Percentiles rank a stretch among this genome's conserved stretches.
Conservation (phyloP, 1,139 yeast species). For the Debaryomyces fabryi region DNA sequence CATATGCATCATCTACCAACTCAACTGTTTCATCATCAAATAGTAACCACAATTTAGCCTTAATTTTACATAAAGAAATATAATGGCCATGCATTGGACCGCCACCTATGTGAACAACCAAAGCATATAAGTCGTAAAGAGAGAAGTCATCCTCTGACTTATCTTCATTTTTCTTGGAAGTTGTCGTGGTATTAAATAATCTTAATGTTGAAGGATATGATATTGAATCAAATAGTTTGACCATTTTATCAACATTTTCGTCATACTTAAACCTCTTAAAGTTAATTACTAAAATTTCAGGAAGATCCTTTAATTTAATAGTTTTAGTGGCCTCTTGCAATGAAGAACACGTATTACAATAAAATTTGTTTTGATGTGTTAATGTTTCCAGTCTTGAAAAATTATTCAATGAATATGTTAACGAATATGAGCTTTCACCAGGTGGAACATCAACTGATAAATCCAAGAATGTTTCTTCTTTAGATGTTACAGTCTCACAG, state of each 20-base stretch:
- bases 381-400: slow-evolving; percentile 86
- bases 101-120: slow-evolving; percentile 94
- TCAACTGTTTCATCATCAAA: slow-evolving; percentile 97
- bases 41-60: slow-evolving; percentile 80
- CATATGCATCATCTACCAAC: slow-evolving; percentile 80
- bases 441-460: slow-evolving; percentile 83
- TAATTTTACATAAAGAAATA: slow-evolving; percentile 81
- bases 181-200: slow-evolving; percentile 67
- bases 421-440: slow-evolving; percentile 59
- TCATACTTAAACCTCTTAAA: slow-evolving; percentile 90
- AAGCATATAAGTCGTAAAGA: slow-evolving; percentile 81
- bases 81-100: slow-evolving; percentile 99
- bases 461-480: slow-evolving; percentile 87
- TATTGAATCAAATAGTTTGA: slow-evolving; percentile 83
- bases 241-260: slow-evolving; percentile 78
- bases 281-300: slow-evolving; percentile 79
- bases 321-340: slow-evolving; percentile 94
- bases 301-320: slow-evolving; percentile 79
- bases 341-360: slow-evolving; percentile 88
- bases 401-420: slow-evolving; percentile 74
- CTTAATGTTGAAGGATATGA: slow-evolving; percentile 76
- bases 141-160: slow-evolving; percentile 31
- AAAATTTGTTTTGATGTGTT: slow-evolving; percentile 86
- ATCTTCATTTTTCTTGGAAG: slow-evolving; percentile 24
- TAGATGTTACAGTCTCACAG: slow-evolving; percentile 83